phyloP scores from a whole-genome alignment of 129 eudicot genomes.

The Artemisia annua region DNA sequence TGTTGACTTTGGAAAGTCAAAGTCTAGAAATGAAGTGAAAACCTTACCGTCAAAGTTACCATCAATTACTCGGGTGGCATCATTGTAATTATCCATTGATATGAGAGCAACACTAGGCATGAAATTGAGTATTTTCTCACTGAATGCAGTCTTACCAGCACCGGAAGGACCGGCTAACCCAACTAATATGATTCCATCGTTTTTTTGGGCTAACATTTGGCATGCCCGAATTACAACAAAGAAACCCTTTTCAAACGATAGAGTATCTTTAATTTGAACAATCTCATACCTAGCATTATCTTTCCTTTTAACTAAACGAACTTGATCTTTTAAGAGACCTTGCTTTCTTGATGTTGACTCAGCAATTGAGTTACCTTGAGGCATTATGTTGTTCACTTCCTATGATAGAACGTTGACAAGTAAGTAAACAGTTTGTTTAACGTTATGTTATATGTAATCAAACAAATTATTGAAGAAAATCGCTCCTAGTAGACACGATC shows the following conservation, averaged over 20 bases:
- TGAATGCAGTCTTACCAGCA: slow-evolving; percentile 89
- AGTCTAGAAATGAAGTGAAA: neutral
- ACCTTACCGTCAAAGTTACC: slow-evolving; percentile 87
- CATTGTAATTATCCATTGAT: slow-evolving; percentile 95
- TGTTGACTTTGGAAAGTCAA: neutral
- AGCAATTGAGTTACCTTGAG: slow-evolving; percentile 38
- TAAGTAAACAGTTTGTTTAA: neutral
- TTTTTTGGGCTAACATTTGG: slow-evolving; percentile 76
- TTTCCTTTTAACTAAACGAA: slow-evolving; percentile 65
- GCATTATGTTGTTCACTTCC: slow-evolving; percentile 34
- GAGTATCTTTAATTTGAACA: slow-evolving; percentile 59
- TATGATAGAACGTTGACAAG: slow-evolving; percentile 7
- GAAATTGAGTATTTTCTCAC: slow-evolving; percentile 75
- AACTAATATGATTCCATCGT: slow-evolving; percentile 68
- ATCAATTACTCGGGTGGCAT: slow-evolving; percentile 73
- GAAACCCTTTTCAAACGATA: slow-evolving; percentile 90
- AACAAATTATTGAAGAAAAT: no score
- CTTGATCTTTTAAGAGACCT: slow-evolving; percentile 87
- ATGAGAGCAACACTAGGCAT: slow-evolving; percentile 94
- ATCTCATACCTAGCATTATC: slow-evolving; percentile 71
- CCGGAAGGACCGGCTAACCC: slow-evolving; percentile 98
- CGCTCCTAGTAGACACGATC: no score
- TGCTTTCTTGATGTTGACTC: slow-evolving; percentile 46
- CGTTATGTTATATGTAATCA: no score
- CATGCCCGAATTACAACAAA: slow-evolving; percentile 85